Percentiles rank a stretch among this genome's conserved stretches.
Evolutionary conservation across 2,329 filamentous ascomycete species (phyloP).

Genomic region (Aspergillus tubingensis): DNA sequence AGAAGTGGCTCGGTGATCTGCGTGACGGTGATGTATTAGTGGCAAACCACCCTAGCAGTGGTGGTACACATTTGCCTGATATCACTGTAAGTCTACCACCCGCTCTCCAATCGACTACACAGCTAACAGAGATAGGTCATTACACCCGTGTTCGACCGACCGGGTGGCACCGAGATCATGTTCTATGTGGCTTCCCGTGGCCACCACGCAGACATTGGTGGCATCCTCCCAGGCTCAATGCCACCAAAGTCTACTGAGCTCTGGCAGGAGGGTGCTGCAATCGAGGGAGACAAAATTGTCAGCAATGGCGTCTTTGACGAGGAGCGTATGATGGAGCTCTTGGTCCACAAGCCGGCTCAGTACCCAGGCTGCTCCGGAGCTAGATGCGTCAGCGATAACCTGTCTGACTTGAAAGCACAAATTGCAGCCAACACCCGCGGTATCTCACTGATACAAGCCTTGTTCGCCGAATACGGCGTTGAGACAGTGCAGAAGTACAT

Average conservation of each 20-base stretch:
- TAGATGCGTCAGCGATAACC: constrained; percentile 76
- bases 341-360: constrained; percentile 72
- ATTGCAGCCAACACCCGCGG: constrained; percentile 86
- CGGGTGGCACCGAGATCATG: constrained; percentile 66
- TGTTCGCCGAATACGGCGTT: constrained; percentile 78
- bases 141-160: constrained; percentile 71
- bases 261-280: constrained; percentile 51
- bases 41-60: constrained; percentile 81
- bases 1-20: constrained; percentile 77
- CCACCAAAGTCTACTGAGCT: constrained; percentile 58
- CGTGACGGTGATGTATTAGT: constrained; percentile 80
- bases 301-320: constrained; percentile 78
- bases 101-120: not conserved
- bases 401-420: constrained; percentile 84
- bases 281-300: constrained; percentile 63
- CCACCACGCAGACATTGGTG: constrained; percentile 83
- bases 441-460: constrained; percentile 71
- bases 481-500: constrained; percentile 81
- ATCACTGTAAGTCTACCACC: constrained; percentile 62
- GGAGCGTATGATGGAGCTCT: constrained; percentile 68
- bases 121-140: constrained; percentile 50
- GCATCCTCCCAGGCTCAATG: constrained; percentile 81
- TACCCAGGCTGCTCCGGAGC: constrained; percentile 77
- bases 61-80: constrained; percentile 80
- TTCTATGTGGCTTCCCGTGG: constrained; percentile 81